Conservation (phyloP, 495 filamentous ascomycete species). For the Xylaria intraflava region DNA sequence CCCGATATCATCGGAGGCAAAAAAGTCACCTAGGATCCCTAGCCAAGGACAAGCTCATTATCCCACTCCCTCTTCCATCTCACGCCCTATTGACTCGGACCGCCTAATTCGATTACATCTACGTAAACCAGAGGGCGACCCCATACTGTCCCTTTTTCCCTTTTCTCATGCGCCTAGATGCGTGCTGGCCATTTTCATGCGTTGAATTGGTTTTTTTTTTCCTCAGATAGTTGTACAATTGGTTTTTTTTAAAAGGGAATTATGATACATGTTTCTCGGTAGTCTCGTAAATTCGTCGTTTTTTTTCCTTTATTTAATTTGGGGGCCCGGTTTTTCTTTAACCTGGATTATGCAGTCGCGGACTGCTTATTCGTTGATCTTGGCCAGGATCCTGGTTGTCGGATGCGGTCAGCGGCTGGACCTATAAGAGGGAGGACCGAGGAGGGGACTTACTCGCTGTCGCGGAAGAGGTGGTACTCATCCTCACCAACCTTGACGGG, state of each 20-base stretch:
- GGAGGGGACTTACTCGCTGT: conserved; percentile 74
- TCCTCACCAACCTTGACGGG: conserved; percentile 96
- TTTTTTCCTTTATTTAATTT: too few relatives aligned
- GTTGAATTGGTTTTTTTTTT: conserved; percentile 20
- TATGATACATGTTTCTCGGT: conserved; percentile 29
- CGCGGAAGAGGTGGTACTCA: conserved; percentile 91
- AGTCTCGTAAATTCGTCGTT: conserved; percentile 24
- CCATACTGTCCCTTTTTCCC: too few relatives aligned
- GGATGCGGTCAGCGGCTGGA: neutral
- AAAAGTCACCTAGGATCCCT: too few relatives aligned
- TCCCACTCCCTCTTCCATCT: neutral
- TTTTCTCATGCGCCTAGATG: conserved; percentile 7
- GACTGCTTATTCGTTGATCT: conserved; percentile 73
- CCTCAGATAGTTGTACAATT: conserved; percentile 28
- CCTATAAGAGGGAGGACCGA: neutral
- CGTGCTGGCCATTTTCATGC: conserved; percentile 22
- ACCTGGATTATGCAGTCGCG: conserved; percentile 6
- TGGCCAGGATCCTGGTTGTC: conserved; percentile 65
- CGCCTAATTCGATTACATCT: conserved; percentile 1
- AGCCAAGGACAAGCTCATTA: too few relatives aligned
- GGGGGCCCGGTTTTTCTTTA: too few relatives aligned
- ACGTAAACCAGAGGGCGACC: conserved; percentile 1
- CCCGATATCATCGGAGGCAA: too few relatives aligned
- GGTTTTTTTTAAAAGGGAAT: conserved; percentile 11
- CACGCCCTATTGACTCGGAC: neutral